Evolutionary conservation across 2,329 filamentous ascomycete genomes (phyloP).

Genomic region (Fusarium sp.): DNA sequence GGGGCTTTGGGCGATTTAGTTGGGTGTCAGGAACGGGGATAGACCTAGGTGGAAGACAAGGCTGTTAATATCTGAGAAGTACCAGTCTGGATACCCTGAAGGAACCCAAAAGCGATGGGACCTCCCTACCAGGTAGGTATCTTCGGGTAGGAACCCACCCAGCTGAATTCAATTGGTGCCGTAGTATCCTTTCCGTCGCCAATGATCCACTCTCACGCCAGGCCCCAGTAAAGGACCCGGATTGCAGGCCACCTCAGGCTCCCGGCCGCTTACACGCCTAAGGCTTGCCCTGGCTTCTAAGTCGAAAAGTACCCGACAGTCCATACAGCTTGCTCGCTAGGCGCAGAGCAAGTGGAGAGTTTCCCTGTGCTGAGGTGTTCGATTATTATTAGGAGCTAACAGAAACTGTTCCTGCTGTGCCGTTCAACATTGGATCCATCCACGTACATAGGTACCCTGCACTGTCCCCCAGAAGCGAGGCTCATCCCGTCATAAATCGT

Average conservation of each 20-base stretch:
- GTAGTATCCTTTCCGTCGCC: slow-evolving; percentile 15
- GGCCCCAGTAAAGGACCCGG: slow-evolving; percentile 20
- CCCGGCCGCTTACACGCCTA: slow-evolving; percentile 10
- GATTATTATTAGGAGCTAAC: slow-evolving; percentile 11
- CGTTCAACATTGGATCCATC: slow-evolving; percentile 7
- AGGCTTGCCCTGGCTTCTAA: slow-evolving; percentile 22
- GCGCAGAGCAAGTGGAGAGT: slow-evolving; percentile 2
- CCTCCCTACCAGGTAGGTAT: no score
- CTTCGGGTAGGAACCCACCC: no score
- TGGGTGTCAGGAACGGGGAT: slow-evolving; percentile 17
- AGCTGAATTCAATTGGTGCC: slow-evolving; percentile 21
- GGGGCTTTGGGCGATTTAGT: slow-evolving; percentile 25
- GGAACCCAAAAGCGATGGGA: no score
- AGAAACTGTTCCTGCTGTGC: slow-evolving; percentile 23
- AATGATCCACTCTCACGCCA: slow-evolving; percentile 41
- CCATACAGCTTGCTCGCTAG: neutral
- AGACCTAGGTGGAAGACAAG: slow-evolving; percentile 9
- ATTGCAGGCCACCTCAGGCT: neutral
- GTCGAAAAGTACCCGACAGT: no score
- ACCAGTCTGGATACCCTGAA: neutral
- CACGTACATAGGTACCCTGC: no score
- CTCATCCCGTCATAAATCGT: slow-evolving; percentile 28
- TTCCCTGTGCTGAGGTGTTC: no score
- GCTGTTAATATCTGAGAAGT: neutral
- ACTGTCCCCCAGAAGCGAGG: neutral